Evolutionary conservation across 1,284 basidiomycete species (phyloP).

Genomic region (Rhodofomes roseus): DNA sequence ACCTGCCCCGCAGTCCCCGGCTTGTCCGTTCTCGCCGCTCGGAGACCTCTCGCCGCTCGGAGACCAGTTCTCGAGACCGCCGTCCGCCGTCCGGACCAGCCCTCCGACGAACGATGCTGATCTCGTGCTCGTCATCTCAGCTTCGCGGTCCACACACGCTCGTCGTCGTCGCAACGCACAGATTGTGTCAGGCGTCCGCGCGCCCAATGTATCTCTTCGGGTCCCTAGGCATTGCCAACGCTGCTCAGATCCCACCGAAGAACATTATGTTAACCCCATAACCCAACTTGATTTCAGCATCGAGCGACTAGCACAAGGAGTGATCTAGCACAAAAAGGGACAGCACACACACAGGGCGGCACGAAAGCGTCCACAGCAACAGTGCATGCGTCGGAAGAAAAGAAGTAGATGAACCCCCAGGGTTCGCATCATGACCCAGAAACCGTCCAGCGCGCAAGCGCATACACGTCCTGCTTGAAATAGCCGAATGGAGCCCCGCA

Average conservation of each 20-base stretch:
- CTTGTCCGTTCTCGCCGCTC: not conserved
- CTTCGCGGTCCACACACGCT: too few relatives aligned
- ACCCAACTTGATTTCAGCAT: conserved; percentile 3
- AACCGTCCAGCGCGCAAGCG: not conserved
- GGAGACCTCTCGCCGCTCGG: too few relatives aligned
- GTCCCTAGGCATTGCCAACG: too few relatives aligned
- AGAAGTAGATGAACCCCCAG: not conserved
- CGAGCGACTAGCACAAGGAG: conserved; percentile 2
- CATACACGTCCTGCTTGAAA: too few relatives aligned
- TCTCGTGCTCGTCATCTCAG: too few relatives aligned
- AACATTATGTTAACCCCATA: not conserved
- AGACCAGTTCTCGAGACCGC: too few relatives aligned
- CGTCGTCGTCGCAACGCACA: too few relatives aligned
- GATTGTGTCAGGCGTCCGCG: too few relatives aligned
- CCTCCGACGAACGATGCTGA: not conserved
- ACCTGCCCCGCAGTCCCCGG: not conserved
- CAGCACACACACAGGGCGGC: not conserved
- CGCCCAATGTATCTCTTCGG: too few relatives aligned
- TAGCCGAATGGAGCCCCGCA: not conserved
- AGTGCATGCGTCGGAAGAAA: not conserved
- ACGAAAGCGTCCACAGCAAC: not conserved
- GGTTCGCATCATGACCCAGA: conserved; percentile 1
- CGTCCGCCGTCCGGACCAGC: not conserved
- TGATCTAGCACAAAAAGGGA: not conserved
- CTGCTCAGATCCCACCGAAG: too few relatives aligned